phyloP scores from a whole-genome alignment of 768 basidiomycete species.

The Pholiota conissans region DNA sequence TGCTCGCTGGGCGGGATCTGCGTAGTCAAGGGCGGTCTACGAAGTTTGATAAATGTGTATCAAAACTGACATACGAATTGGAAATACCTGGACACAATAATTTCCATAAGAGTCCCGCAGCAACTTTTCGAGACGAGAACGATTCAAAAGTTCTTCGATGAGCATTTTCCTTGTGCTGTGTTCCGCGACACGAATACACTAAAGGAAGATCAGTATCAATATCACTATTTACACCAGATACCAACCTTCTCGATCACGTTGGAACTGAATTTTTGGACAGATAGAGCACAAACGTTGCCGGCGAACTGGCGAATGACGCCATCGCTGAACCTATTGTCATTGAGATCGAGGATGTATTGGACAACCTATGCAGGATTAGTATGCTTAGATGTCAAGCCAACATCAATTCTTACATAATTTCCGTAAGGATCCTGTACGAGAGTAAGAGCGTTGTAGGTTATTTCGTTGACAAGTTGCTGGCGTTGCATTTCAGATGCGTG shows the following conservation, averaged over 20 bases:
- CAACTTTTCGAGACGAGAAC: slow-evolving; percentile 92
- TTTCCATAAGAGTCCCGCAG: slow-evolving; percentile 96
- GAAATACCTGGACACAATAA: slow-evolving; percentile 84
- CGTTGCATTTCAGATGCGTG: slow-evolving; percentile 96
- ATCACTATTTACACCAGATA: not conserved
- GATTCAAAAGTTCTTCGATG: slow-evolving; percentile 93
- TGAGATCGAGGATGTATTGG: slow-evolving; percentile 97
- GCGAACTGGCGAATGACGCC: slow-evolving; percentile 96
- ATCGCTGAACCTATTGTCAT: slow-evolving; percentile 98
- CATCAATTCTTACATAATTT: slow-evolving; percentile 66
- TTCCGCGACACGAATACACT: slow-evolving; percentile 93
- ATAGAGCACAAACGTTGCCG: slow-evolving; percentile 96
- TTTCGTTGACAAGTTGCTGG: slow-evolving; percentile 96
- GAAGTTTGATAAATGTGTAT: not conserved
- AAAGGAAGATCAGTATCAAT: not conserved
- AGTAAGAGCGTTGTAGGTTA: slow-evolving; percentile 96
- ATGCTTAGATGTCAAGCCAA: not conserved
- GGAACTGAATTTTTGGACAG: slow-evolving; percentile 98
- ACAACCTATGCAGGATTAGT: slow-evolving; percentile 66
- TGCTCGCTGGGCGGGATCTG: slow-evolving; percentile 89
- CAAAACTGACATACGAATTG: not conserved
- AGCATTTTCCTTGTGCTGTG: slow-evolving; percentile 91
- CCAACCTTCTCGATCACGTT: slow-evolving; percentile 96
- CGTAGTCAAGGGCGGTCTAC: slow-evolving; percentile 97
- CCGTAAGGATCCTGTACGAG: slow-evolving; percentile 97